Evolutionary conservation across 177 flowering plant species (phyloP).

Genomic region (Vitis hybrid): DNA sequence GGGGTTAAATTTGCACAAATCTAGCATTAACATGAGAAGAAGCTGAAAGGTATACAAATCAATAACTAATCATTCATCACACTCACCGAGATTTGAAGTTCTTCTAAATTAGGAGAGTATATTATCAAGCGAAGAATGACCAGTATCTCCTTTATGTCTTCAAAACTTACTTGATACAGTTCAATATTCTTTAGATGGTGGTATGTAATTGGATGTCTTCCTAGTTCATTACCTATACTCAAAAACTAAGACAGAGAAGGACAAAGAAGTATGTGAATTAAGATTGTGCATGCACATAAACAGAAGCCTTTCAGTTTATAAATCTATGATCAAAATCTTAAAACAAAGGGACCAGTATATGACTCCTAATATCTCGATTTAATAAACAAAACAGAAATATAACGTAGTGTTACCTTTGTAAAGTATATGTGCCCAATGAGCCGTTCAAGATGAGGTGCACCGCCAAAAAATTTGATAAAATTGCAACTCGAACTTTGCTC

Average conservation of each 20-base stretch:
- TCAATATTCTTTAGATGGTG: constrained; percentile 47
- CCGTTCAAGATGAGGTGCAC: constrained; percentile 58
- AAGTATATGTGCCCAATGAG: constrained; percentile 59
- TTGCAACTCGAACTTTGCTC: constrained; percentile 51
- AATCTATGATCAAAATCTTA: not conserved
- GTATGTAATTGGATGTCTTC: constrained; percentile 32
- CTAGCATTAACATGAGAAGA: not conserved
- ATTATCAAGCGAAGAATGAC: constrained; percentile 59
- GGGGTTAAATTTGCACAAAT: no score
- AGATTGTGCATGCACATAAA: not conserved
- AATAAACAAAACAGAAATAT: not conserved
- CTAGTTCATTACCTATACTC: constrained; percentile 53
- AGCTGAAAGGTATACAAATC: not conserved
- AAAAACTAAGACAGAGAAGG: constrained; percentile 41
- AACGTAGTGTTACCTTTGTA: constrained; percentile 48
- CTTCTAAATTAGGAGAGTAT: constrained; percentile 50
- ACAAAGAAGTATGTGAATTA: not conserved
- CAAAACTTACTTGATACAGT: constrained; percentile 60
- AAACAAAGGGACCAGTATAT: not conserved
- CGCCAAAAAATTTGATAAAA: constrained; percentile 57
- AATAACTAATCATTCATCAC: not conserved
- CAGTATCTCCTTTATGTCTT: constrained; percentile 57
- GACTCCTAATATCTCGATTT: not conserved
- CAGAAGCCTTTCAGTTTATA: not conserved
- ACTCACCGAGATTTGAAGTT: constrained; percentile 69